Percentiles rank a stretch among this genome's conserved stretches.
Conservation (phyloP, 371 early-diverging fungal species). For the Mucor saturninus region DNA sequence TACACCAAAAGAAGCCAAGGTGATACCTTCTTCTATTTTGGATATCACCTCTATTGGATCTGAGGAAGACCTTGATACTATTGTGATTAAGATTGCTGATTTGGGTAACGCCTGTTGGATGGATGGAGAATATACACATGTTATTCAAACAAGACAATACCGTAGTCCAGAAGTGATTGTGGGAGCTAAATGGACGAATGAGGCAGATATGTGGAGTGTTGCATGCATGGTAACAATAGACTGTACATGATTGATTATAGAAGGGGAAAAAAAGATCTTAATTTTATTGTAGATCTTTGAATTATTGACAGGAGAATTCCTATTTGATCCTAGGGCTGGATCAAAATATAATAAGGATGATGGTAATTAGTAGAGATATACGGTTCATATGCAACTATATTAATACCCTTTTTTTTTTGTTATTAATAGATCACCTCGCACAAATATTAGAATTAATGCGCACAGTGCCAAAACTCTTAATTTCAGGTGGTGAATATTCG, state of each 20-base stretch:
- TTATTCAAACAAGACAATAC: slow-evolving; percentile 98
- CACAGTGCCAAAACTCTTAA: slow-evolving; percentile 76
- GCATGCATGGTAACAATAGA: slow-evolving; percentile 81
- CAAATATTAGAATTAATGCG: slow-evolving; percentile 94
- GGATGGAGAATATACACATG: slow-evolving; percentile 91
- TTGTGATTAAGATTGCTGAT: slow-evolving; percentile 95
- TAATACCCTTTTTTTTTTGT: background rate
- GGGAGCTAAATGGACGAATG: slow-evolving; percentile 87
- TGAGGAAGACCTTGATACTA: slow-evolving; percentile 35
- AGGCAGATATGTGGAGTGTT: slow-evolving; percentile 96
- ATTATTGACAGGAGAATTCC: slow-evolving; percentile 91
- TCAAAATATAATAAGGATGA: slow-evolving; percentile 87
- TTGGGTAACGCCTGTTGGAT: slow-evolving; percentile 97
- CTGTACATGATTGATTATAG: too few relatives aligned
- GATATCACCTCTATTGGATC: slow-evolving; percentile 33
- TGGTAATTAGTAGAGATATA: slow-evolving; percentile 45
- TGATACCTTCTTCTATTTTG: slow-evolving; percentile 34
- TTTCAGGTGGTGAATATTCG: slow-evolving; percentile 77
- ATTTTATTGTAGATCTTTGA: slow-evolving; percentile 56
- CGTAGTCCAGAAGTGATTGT: slow-evolving; percentile 98
- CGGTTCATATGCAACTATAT: background rate
- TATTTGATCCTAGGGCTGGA: slow-evolving; percentile 94
- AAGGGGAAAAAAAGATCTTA: background rate
- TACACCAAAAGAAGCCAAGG: slow-evolving; percentile 19
- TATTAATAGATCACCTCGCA: slow-evolving; percentile 85